Evolutionary conservation across 1,284 basidiomycete genomes (phyloP).

Genomic region (Rhodotorula sp.): DNA sequence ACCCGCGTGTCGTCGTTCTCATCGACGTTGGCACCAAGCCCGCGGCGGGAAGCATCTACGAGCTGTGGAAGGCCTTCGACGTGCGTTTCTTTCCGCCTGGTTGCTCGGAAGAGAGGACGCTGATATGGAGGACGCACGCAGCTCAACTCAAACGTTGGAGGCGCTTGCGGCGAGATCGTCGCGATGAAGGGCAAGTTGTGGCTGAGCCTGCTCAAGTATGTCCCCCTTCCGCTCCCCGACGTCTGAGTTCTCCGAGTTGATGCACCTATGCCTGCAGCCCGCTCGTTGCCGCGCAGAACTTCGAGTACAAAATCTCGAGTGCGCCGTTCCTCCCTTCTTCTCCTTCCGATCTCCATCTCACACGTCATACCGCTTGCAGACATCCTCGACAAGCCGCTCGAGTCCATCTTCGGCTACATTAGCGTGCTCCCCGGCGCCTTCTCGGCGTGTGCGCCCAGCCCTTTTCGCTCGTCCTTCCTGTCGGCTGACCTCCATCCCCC

Average conservation of each 20-base stretch:
- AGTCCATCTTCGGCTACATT: conserved; percentile 86
- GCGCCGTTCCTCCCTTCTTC: conserved; percentile 43
- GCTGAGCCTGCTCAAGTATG: conserved; percentile 49
- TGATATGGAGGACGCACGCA: neutral
- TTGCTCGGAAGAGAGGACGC: too few species aligned
- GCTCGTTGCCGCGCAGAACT: conserved; percentile 87
- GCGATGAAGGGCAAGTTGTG: conserved; percentile 88
- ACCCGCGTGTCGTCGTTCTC: conserved; percentile 86
- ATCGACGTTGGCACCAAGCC: conserved; percentile 94
- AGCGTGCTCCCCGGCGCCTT: conserved; percentile 75
- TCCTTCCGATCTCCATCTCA: neutral
- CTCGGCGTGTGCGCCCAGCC: conserved; percentile 69
- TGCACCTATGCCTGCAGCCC: conserved; percentile 40
- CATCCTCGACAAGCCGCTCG: conserved; percentile 92
- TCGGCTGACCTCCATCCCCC: too few species aligned
- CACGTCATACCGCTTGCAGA: conserved; percentile 46
- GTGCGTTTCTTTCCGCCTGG: neutral
- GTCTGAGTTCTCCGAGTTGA: neutral
- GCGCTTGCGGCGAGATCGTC: conserved; percentile 93
- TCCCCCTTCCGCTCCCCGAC: neutral
- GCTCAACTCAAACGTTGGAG: conserved; percentile 67
- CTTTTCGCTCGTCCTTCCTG: neutral
- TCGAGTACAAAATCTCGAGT: conserved; percentile 66
- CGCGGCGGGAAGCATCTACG: conserved; percentile 68
- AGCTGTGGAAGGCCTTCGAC: conserved; percentile 95